Base-by-base conservation (phyloP, 768 basidiomycete species). In the Tephrocybe sp. region DNA sequence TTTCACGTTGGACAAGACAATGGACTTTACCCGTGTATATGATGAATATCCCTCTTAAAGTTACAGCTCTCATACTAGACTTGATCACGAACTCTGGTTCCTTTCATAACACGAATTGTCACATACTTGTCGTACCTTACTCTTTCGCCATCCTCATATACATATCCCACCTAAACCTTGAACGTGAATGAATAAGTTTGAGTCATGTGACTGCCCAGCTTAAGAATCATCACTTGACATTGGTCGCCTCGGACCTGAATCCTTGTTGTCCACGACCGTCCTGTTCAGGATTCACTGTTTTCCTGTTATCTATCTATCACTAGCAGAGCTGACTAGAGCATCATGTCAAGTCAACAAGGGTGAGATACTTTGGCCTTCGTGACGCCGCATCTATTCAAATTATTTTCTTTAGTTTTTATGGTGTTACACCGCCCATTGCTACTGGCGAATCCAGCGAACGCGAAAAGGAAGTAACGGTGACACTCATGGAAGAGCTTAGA, bases 401-500 rank as follows among this genome's bases (percentile, higher is more conserved):
- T n/a, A 27, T 60, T 52, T 58, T 55, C 31, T 21, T 44, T 18
- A 91, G 89, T 60, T 87, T 79, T 68, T 75, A 87, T 42, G 90
- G 90, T 52, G 90, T 93, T 22, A 93, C 90, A 12, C 86, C 86
- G 31, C 93, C 92, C 45, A 94, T 96, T 60, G 86, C 90, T 38
- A 82, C 79, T 19, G 70, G 66, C 26, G 86, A 88, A 57, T 93
- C 91, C 16, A 89, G 69, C 42, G 78, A 83, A 52, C 78, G 85
- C 59, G 91, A 93, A 70, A 87, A 85, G 66, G 87, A 89, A 66
- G 88, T 93, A 18, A 92, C 90, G 0, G 62, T 75, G 15, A 87
- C 89, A 5, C 74, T 99, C 44, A 91, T 98, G 88, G 86, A 92
- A 49, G 96, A 99, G 67, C 78, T 99, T 26, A 79, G 84, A 61